A percentile compares a stretch with the other conserved stretches of the same genome.
phyloP scores from a whole-genome alignment of 139 green algal genomes.

The Pseudopediastrum boryanum region DNA sequence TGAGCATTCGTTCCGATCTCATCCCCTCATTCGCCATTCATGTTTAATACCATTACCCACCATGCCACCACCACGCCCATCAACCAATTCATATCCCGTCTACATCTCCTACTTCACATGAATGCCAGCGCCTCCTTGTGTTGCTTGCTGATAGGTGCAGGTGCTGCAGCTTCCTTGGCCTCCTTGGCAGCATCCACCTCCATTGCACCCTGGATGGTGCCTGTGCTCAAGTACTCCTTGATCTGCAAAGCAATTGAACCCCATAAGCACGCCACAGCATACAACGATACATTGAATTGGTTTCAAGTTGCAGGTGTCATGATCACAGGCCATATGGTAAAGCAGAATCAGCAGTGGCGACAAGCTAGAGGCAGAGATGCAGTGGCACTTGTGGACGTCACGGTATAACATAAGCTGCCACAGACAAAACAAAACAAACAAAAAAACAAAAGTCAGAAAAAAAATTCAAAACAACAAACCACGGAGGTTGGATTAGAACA shows the following conservation, averaged over 20 bases:
- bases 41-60: too few relatives aligned
- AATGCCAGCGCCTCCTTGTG: background rate
- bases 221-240: slow-evolving; percentile 25
- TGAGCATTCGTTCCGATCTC: too few relatives aligned
- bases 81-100: background rate
- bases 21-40: too few relatives aligned
- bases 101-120: background rate
- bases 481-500: too few relatives aligned
- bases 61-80: too few relatives aligned
- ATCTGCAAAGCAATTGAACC: slow-evolving; percentile 13
- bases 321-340: background rate
- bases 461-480: too few relatives aligned
- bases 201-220: slow-evolving; percentile 8
- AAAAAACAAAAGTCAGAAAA: too few relatives aligned
- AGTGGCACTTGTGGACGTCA: background rate
- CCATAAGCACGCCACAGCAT: too few relatives aligned
- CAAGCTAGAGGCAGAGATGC: background rate
- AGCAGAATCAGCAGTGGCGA: background rate
- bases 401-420: background rate
- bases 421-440: too few relatives aligned
- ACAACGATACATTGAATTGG: too few relatives aligned
- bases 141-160: background rate
- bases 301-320: too few relatives aligned
- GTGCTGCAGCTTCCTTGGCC: slow-evolving; percentile 3
- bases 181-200: too few relatives aligned